A percentile compares a stretch with the other conserved stretches of the same genome.
Conservation (phyloP, 768 basidiomycete genomes). For the Sistotremastrum niveocremeum region DNA sequence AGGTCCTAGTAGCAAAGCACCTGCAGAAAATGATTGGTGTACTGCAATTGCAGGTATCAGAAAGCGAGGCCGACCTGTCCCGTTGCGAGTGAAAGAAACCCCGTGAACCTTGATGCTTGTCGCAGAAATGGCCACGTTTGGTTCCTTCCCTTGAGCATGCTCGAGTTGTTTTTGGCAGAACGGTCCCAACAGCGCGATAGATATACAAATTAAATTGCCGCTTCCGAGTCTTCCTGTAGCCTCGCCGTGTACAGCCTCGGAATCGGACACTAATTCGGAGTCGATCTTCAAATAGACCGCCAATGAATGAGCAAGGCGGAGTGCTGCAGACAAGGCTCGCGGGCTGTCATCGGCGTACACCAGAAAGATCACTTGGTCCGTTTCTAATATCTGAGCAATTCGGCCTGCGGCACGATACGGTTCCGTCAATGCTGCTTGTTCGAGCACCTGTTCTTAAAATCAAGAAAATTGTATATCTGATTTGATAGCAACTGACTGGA, state of each 20-base stretch:
- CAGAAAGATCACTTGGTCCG: slow-evolving; percentile 38
- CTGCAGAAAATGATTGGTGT: slow-evolving; percentile 16
- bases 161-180: slow-evolving; percentile 29
- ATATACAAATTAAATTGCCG: slow-evolving; percentile 42
- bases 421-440: too few species aligned
- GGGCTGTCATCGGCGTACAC: slow-evolving; percentile 31
- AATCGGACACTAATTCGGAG: slow-evolving; percentile 37
- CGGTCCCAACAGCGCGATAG: too few species aligned
- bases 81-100: slow-evolving; percentile 2
- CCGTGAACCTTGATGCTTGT: slow-evolving; percentile 10
- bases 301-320: slow-evolving; percentile 55
- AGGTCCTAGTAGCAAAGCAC: slow-evolving; percentile 53
- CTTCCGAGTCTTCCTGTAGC: slow-evolving; percentile 14
- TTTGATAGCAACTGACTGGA: too few species aligned
- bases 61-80: slow-evolving; percentile 8
- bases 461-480: too few species aligned
- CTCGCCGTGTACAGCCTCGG: slow-evolving; percentile 18
- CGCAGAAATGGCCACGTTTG: slow-evolving; percentile 8
- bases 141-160: slow-evolving; percentile 22
- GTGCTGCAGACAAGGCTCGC: slow-evolving; percentile 38
- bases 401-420: slow-evolving; percentile 30
- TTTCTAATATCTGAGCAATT: slow-evolving; percentile 51
- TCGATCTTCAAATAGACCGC: slow-evolving; percentile 60
- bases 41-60: slow-evolving; percentile 8
- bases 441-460: too few species aligned